Evolutionary conservation across 345 rosid species (phyloP).

Genomic region (Populus pruinosa): DNA sequence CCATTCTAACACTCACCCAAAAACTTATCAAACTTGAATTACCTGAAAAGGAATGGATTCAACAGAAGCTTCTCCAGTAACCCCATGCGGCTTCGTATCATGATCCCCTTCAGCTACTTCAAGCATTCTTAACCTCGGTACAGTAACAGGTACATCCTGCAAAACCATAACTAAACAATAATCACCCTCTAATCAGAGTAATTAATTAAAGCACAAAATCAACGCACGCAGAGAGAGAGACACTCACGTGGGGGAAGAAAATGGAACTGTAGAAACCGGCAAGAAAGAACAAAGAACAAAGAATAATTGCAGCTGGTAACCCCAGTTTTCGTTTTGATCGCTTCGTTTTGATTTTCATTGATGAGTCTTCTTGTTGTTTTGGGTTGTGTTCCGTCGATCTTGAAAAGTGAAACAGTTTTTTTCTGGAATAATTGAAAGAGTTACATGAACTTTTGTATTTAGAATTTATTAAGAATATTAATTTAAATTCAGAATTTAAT

Average conservation of each 20-base stretch:
- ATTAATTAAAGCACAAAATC: background rate
- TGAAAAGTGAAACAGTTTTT: background rate
- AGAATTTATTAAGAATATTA: too few species aligned
- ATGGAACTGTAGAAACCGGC: conserved; percentile 59
- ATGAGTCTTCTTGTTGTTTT: background rate
- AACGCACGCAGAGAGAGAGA: background rate
- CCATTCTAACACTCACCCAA: background rate
- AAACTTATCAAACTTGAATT: background rate
- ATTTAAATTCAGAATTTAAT: too few species aligned
- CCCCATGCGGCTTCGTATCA: conserved; percentile 50
- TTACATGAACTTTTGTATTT: too few species aligned
- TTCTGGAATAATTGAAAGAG: too few species aligned
- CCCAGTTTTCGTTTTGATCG: conserved; percentile 52
- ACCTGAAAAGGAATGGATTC: conserved; percentile 81
- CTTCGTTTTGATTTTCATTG: conserved; percentile 66
- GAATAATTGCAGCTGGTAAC: conserved; percentile 34
- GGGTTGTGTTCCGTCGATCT: background rate
- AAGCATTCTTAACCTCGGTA: conserved; percentile 53
- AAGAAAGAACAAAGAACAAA: conserved; percentile 60
- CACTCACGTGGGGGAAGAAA: conserved; percentile 45
- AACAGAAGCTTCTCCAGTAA: conserved; percentile 55
- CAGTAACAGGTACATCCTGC: conserved; percentile 54
- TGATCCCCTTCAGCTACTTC: conserved; percentile 34
- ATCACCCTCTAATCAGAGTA: background rate
- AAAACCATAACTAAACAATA: conserved; percentile 10